phyloP scores from a whole-genome alignment of 176 grass and related monocot species.

The Themeda triandra region DNA sequence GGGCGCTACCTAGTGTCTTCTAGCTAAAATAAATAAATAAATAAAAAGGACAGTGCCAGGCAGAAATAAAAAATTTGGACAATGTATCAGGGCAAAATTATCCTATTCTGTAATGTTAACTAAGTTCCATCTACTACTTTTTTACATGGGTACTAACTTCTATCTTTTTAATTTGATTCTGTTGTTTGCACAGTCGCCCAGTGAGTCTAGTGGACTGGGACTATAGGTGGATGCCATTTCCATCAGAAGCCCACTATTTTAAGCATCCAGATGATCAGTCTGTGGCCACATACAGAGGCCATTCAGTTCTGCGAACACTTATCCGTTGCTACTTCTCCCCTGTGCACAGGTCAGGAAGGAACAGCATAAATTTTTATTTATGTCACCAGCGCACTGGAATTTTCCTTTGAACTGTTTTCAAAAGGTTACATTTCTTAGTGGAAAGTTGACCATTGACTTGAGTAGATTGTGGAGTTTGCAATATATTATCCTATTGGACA shows the following conservation, averaged over 20 bases:
- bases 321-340: conserved; percentile 98
- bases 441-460: not conserved
- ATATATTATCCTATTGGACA: not conserved
- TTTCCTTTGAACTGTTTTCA: conserved; percentile 2
- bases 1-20: not conserved
- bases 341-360: conserved; percentile 59
- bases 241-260: conserved; percentile 36
- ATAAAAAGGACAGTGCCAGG: not conserved
- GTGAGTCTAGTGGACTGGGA: conserved; percentile 58
- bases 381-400: not conserved
- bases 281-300: conserved; percentile 87
- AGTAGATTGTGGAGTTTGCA: not conserved
- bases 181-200: conserved; percentile 33
- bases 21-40: not conserved
- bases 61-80: not conserved
- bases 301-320: conserved; percentile 81
- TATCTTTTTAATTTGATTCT: not conserved
- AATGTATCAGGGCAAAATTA: not conserved
- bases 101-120: not conserved
- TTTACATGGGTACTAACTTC: not conserved
- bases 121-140: not conserved
- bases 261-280: conserved; percentile 77
- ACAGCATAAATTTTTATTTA: not conserved
- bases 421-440: not conserved
- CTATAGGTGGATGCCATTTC: conserved; percentile 81